These are phyloP conservation scores for Lipomyces sp. DNA, from an alignment of 805 yeast genomes.

Conservation along the genomic window DNA sequence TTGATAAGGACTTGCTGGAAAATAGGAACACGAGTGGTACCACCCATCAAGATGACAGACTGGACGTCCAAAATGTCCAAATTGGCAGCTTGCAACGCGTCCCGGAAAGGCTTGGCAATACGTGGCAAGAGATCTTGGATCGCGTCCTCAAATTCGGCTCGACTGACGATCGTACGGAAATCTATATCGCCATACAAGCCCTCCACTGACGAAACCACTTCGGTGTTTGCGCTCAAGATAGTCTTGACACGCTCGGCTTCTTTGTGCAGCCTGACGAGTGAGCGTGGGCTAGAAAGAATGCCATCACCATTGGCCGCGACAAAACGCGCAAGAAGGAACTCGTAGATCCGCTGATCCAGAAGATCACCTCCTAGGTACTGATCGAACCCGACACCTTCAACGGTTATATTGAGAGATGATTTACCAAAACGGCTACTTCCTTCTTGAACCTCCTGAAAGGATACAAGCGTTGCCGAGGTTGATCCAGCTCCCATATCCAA, in stretches of 20 bases:
- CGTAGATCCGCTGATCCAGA: constrained; percentile 69
- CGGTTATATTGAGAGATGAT: constrained; percentile 53
- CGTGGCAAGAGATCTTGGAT: constrained; percentile 52
- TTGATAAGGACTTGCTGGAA: constrained; percentile 60
- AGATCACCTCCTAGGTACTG: constrained; percentile 74
- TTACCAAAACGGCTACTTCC: constrained; percentile 25
- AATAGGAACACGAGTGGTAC: constrained; percentile 87
- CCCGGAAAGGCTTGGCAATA: constrained; percentile 59
- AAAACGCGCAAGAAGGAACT: constrained; percentile 65
- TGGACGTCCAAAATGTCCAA: constrained; percentile 49
- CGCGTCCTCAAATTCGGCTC: constrained; percentile 79
- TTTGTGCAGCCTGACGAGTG: constrained; percentile 71
- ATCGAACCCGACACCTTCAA: constrained; percentile 75
- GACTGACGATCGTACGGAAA: constrained; percentile 65
- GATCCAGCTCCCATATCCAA: constrained; percentile 95
- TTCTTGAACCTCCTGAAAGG: constrained; percentile 55
- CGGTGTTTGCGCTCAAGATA: constrained; percentile 84
- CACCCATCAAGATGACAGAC: constrained; percentile 85
- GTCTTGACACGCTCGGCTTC: constrained; percentile 88
- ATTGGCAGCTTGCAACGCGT: constrained; percentile 51
- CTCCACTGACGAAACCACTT: constrained; percentile 78
- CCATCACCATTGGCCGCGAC: constrained; percentile 51
- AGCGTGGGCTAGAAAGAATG: constrained; percentile 56
- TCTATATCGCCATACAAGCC: constrained; percentile 74
- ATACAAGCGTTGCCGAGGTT: constrained; percentile 82